Base-by-base conservation (phyloP, 176 grass and related monocot species). In the Aegilops bicornis region DNA sequence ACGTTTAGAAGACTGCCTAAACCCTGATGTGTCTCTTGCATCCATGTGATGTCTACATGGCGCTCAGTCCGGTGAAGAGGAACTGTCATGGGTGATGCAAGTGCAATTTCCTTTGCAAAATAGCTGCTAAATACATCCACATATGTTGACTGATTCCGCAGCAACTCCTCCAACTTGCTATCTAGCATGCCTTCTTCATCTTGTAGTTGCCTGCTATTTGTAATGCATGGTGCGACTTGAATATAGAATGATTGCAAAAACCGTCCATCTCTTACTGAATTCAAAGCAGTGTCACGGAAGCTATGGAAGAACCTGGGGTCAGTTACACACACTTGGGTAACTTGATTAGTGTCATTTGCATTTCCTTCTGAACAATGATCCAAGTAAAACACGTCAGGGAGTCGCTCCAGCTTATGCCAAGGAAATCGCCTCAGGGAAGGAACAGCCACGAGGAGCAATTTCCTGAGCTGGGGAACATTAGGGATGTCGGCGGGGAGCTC, bases 1-100 rank as follows among this genome's bases (percentile, higher is more conserved):
- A 69, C 27, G 4, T 6, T 0, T 0, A 77, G 61, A 56, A 89
- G 70, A 29, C 0, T 0, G 0, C 0, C 0, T 17, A 89, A 58
- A 81, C 83, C 88, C 29, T 12, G 0, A 7, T 47, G 35, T 76
- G 42, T 43, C 2, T 2, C 20, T 7, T 81, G 20, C 22, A 19
- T 32, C 25, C 10, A 4, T 69, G 35, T 69, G 14, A 85, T 60
- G 33, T 85, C 47, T 36, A 89, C 47, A 3, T 89, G 83, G 42
- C 78, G 45, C 9, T 47, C 7, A 0, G 20, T 67, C 13, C 1
- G 33, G 0, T 0, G 45, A 20, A 35, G 8, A 7, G 35, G 20
- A 43, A 45, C 19, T 20, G 2, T 33, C 30, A 43, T 17, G 16
- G 7, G 14, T 0, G 59, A 4, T 0, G 5, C 2, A 25, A 60